A percentile compares a stretch with the other conserved stretches of the same genome.
phyloP scores from a whole-genome alignment of 306 rosid species.

The Macrotyloma uniflorum region DNA sequence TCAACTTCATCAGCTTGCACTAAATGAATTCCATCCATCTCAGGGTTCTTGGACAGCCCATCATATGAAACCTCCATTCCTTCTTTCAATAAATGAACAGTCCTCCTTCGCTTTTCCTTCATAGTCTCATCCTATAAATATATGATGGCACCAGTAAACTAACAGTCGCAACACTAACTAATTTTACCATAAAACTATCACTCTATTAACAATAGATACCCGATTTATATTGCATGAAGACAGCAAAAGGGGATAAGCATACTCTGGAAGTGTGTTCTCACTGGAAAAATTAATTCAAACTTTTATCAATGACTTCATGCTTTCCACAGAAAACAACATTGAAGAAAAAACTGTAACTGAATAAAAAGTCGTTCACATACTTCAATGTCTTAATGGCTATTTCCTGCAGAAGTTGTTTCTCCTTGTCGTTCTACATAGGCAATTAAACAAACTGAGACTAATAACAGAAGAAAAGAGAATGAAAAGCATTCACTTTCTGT shows the following conservation, averaged over 20 bases:
- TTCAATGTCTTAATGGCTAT: conserved; percentile 68
- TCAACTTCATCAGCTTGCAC: conserved; percentile 20
- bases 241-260: conserved; percentile 69
- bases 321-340: background rate
- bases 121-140: conserved; percentile 64
- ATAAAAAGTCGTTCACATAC: conserved; percentile 47
- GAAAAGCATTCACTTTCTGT: conserved; percentile 14
- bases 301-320: conserved; percentile 20
- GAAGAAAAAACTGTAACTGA: background rate
- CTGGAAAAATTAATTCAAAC: conserved; percentile 44
- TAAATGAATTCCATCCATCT: conserved; percentile 41
- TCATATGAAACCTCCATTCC: conserved; percentile 57
- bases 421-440: conserved; percentile 66
- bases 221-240: conserved; percentile 66
- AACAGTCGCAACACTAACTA: background rate
- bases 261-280: conserved; percentile 73
- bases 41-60: conserved; percentile 40
- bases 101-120: conserved; percentile 67
- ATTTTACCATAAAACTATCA: conserved; percentile 21
- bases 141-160: background rate
- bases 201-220: conserved; percentile 54
- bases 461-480: conserved; percentile 30
- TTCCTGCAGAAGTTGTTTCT: conserved; percentile 54
- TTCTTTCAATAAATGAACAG: conserved; percentile 57
- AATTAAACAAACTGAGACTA: conserved; percentile 32